These are phyloP conservation scores for Penicillium taxi DNA, from an alignment of 495 filamentous ascomycete genomes.

Conservation along the genomic window DNA sequence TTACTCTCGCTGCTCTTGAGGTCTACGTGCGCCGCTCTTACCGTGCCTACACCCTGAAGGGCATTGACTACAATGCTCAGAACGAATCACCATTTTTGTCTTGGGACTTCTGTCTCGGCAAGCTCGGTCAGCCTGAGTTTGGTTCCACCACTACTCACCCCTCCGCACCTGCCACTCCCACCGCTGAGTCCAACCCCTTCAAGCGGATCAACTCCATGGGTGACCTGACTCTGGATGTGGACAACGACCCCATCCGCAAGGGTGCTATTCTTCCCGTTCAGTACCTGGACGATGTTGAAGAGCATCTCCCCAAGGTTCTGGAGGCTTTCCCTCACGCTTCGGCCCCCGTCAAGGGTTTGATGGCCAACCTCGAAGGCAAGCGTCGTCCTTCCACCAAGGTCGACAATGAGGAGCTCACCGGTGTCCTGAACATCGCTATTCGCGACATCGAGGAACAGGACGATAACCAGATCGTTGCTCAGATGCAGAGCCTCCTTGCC, in stretches of 20 bases:
- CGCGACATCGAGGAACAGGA: slow-evolving; percentile 82
- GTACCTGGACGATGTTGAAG: slow-evolving; percentile 90
- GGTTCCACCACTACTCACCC: slow-evolving; percentile 69
- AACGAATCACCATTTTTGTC: slow-evolving; percentile 73
- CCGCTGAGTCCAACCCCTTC: slow-evolving; percentile 52
- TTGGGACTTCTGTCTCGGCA: slow-evolving; percentile 93
- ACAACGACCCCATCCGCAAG: slow-evolving; percentile 74
- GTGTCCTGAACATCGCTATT: slow-evolving; percentile 85
- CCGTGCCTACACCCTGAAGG: slow-evolving; percentile 84
- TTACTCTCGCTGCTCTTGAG: slow-evolving; percentile 86
- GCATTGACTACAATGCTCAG: slow-evolving; percentile 76
- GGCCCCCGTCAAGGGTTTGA: slow-evolving; percentile 45
- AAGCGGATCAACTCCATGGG: slow-evolving; percentile 87
- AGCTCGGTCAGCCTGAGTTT: slow-evolving; percentile 83
- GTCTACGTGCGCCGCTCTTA: slow-evolving; percentile 96
- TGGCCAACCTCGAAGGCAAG: slow-evolving; percentile 68
- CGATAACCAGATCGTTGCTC: slow-evolving; percentile 68
- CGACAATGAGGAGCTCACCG: slow-evolving; percentile 67
- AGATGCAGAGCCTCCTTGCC: slow-evolving; percentile 67
- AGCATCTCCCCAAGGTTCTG: slow-evolving; percentile 69
- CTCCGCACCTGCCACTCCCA: slow-evolving; percentile 81
- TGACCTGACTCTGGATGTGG: slow-evolving; percentile 82
- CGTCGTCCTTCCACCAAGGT: slow-evolving; percentile 50
- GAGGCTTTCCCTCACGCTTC: slow-evolving; percentile 63
- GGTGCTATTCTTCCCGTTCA: slow-evolving; percentile 90